phyloP scores from a whole-genome alignment of 108 stramenopile species.

The Skeletonema tropicum region DNA sequence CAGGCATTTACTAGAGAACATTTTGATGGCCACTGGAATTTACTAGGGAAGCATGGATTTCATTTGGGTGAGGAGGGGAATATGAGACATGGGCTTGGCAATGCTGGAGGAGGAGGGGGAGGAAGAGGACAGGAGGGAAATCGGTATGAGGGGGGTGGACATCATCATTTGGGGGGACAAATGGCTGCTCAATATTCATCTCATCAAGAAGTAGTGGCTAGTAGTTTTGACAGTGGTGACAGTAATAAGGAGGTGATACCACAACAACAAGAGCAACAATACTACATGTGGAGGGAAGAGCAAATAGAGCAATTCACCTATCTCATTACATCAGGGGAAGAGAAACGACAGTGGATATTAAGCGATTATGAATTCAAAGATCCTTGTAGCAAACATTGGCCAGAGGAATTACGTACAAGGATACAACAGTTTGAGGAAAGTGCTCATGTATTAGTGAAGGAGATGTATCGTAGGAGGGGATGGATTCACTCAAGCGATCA shows the following conservation, averaged over 20 bases:
- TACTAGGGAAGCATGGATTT: constrained; percentile 61
- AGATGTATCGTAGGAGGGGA: constrained; percentile 39
- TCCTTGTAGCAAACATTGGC: constrained; percentile 56
- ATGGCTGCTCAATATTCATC: constrained; percentile 18
- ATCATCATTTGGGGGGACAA: constrained; percentile 41
- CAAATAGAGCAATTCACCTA: constrained; percentile 71
- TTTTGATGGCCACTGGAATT: constrained; percentile 74
- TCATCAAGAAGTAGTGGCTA: background rate
- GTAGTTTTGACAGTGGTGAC: background rate
- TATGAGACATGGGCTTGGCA: constrained; percentile 17
- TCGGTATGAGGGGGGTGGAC: constrained; percentile 36
- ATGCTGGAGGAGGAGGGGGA: constrained; percentile 11
- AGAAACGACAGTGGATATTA: constrained; percentile 76
- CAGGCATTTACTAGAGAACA: constrained; percentile 69
- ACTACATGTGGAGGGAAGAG: constrained; percentile 61
- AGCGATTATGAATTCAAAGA: constrained; percentile 84
- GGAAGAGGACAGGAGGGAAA: constrained; percentile 12
- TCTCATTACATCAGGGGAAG: constrained; percentile 74
- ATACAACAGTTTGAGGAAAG: constrained; percentile 46
- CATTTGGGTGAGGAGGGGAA: constrained; percentile 32
- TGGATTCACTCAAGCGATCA: constrained; percentile 46
- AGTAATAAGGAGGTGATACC: background rate
- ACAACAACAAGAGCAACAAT: constrained; percentile 6
- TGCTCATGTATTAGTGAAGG: constrained; percentile 37
- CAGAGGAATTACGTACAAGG: constrained; percentile 54